Conservation (phyloP, 2,329 filamentous ascomycete genomes). For the Talaromyces sp. region DNA sequence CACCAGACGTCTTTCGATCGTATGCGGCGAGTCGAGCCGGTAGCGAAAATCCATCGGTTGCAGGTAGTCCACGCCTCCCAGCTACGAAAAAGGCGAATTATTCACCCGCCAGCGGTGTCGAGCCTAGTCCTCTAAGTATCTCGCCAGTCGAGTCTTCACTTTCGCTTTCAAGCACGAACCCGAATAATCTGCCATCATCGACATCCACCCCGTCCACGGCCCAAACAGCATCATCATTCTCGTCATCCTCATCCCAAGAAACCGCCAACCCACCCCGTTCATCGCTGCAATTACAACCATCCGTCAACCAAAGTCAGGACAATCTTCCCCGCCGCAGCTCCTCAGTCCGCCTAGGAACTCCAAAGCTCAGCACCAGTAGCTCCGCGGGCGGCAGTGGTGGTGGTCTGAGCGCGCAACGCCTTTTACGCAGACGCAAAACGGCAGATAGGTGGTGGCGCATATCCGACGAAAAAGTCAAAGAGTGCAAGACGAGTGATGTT, state of each 20-base stretch:
- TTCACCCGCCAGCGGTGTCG: slow-evolving; percentile 23
- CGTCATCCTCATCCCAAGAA: slow-evolving; percentile 11
- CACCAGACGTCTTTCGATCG: slow-evolving; percentile 72
- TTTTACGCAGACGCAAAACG: slow-evolving; percentile 54
- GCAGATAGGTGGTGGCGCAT: slow-evolving; percentile 94
- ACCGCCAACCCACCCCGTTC: slow-evolving; percentile 11
- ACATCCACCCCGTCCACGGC: slow-evolving; percentile 21
- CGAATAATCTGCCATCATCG: slow-evolving; percentile 21
- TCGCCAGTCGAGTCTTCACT: slow-evolving; percentile 35
- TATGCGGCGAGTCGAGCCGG: slow-evolving; percentile 64
- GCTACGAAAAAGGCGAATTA: slow-evolving; percentile 31
- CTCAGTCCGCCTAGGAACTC: slow-evolving; percentile 11
- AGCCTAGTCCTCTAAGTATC: slow-evolving; percentile 29
- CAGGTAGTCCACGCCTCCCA: slow-evolving; percentile 48
- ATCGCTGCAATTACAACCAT: slow-evolving; percentile 15
- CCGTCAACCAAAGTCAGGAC: not conserved
- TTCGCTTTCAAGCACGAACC: slow-evolving; percentile 32
- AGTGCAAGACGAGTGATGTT: slow-evolving; percentile 88
- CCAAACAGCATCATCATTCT: slow-evolving; percentile 9
- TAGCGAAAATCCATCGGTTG: slow-evolving; percentile 51
- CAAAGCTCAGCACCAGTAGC: not conserved
- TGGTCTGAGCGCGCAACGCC: slow-evolving; percentile 26
- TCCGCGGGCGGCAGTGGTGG: not conserved
- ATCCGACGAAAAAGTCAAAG: slow-evolving; percentile 93
- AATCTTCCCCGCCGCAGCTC: slow-evolving; percentile 2